Base-by-base conservation (phyloP, 768 basidiomycete species). In the Amanita thiersii region DNA sequence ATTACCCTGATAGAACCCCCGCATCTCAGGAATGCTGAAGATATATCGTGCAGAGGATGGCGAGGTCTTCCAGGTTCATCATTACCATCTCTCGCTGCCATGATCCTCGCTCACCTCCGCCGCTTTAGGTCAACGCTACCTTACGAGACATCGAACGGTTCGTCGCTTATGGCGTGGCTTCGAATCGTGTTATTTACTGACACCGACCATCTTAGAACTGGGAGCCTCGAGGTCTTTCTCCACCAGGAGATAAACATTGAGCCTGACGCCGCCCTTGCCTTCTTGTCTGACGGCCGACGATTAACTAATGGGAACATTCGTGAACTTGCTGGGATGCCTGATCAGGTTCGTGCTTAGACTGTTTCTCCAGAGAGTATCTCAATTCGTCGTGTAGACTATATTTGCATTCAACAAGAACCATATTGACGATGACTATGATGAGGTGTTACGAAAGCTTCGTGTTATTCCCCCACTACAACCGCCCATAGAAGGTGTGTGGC, bases 351-450 rank as follows among this genome's bases (percentile, higher is more conserved):
- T 56, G 25, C 15, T 2, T 18, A 6, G 24, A 38, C 9, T 30
- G 37, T 34, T 39, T 20, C 25, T 10, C 19, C 20, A 11, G 36
- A 10, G 36, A 14, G 23, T 12, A 18, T 21, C 5, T 21, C 5
- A 28, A 45, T n/a, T 17, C 40, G 39, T 42, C n/a, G 44, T 21
- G 24, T 40, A 66, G 87, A 70, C 77, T 5, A 81, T 91, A 46
- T 90, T 76, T 52, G 83, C 90, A 4, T 91, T 86, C 62, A 90
- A 89, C 62, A 87, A 86, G 53, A 66, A 74, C 52, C 85, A 83
- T 52, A 70, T 91, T 26, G 85, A 86, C 48, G 66, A 77, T 32
- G 77, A 82, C 37, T 42, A 83, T 20, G 74, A 80, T 1, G 72
- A 81, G 31, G 79, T 86, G 18, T 57, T 88, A 11, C 66, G 59